Evolutionary conservation across 225 moss, liverwort and hornwort species (phyloP), one percentile per base, ranked within the genome.

Genomic region (Pleurozium schreberi): DNA sequence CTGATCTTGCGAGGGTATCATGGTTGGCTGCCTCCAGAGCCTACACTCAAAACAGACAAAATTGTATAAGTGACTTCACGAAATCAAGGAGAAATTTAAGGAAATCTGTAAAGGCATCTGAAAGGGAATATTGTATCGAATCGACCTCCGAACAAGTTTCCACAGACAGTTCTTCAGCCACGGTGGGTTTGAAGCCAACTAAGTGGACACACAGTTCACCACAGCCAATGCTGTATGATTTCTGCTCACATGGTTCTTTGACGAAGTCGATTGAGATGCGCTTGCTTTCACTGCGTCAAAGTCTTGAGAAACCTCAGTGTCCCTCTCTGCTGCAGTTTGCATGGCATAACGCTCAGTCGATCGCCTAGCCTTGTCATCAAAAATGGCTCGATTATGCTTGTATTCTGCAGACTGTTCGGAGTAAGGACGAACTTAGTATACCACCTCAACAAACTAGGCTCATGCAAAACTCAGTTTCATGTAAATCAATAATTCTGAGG

Each of bases 351-450:
- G 91, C 58, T 93, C 92, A 88, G 97, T 97, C 90, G 93, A 95
- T 58, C 92, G 93, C 90, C 88, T 95, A 76, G 97, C 97, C 85
- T 94, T 95, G 86, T 88, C 89, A 90, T 97, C 95, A 90, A 97
- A 97, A 57, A 95, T 84, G 22, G 91, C 83, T 87, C 96, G 96
- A 89, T 92, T 91, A 83, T 97, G 95, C 86, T 97, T 97, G 91
- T 97, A 97, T 88, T 97, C 95, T 88, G 95, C 94, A 69, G 97
- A 95, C 97, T 97, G 93, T 84, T 86, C 75, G 74, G 55, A 84
- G 76, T 33, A 77, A 17, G 86, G 42, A 57, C 79, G 43, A 91
- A 85, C 73, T 82, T 17, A 91, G 82, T 45, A 65, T 34, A 84
- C 30, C 58, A 66, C 59, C 68, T 70, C 90, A 81, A 86, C 55